Conservation (phyloP, 2,329 filamentous ascomycete species). For the Pseudogymnoascus sp. region DNA sequence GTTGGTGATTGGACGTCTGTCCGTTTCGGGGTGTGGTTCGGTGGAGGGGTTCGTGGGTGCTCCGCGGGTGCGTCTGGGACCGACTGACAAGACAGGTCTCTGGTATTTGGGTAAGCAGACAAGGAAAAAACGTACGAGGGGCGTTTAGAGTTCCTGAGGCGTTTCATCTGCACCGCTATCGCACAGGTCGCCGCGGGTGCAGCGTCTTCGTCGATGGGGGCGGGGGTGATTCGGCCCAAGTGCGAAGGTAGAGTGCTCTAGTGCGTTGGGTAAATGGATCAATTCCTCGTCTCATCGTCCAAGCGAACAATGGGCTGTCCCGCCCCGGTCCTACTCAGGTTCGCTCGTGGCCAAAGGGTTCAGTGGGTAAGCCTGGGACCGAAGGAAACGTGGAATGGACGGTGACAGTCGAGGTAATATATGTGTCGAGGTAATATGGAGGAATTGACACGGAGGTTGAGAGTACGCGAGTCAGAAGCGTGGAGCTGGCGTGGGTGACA, state of each 20-base stretch:
- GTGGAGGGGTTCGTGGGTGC: not conserved
- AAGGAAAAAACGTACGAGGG: not conserved
- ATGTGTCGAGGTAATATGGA: not conserved
- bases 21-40: slow-evolving; percentile 1
- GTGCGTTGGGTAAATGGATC: not conserved
- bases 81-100: not conserved
- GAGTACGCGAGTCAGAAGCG: not conserved
- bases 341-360: not conserved
- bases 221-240: not conserved
- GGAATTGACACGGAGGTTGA: not conserved
- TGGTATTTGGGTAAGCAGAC: not conserved
- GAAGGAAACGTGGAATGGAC: not conserved
- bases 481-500: not conserved
- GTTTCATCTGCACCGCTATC: slow-evolving; percentile 3
- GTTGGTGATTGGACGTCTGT: not conserved
- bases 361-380: not conserved
- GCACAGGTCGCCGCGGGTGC: not conserved
- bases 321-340: not conserved
- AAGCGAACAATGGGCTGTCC: slow-evolving; percentile 2
- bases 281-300: not conserved
- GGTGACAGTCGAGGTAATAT: not conserved
- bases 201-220: not conserved
- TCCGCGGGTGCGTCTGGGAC: not conserved
- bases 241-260: not conserved
- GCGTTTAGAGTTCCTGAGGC: not conserved